Percentiles rank a stretch among this genome's conserved stretches.
Conservation (phyloP, 768 basidiomycete genomes). For the Cantharellus cinnabarinus region DNA sequence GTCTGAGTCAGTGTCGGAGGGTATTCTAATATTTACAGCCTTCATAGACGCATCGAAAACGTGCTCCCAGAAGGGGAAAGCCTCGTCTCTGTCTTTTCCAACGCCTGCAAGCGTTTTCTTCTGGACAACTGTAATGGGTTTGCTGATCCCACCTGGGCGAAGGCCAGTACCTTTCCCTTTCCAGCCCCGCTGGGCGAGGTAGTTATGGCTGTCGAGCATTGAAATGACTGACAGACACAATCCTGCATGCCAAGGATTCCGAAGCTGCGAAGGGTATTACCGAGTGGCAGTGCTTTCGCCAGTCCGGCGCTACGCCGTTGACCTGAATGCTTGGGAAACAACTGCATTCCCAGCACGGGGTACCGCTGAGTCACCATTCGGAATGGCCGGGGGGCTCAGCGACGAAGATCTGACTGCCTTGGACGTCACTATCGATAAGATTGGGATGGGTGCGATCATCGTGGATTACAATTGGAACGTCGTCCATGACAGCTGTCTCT, state of each 20-base stretch:
- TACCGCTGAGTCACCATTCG: too few species aligned
- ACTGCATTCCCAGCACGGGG: too few species aligned
- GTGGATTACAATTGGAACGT: background rate
- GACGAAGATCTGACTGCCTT: conserved; percentile 16
- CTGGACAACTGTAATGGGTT: conserved; percentile 58
- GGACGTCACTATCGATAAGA: conserved; percentile 74
- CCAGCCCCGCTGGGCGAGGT: conserved; percentile 74
- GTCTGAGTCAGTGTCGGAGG: conserved; percentile 29
- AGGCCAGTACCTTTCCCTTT: conserved; percentile 67
- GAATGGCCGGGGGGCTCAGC: background rate
- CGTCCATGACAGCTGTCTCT: background rate
- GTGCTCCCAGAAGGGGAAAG: conserved; percentile 96
- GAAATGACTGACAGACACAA: too few species aligned
- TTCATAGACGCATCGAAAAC: conserved; percentile 67
- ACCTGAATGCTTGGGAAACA: too few species aligned
- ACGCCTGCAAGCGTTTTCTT: conserved; percentile 74
- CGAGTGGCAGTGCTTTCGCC: too few species aligned
- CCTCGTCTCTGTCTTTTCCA: conserved; percentile 86
- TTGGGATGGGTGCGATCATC: conserved; percentile 52
- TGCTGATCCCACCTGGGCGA: conserved; percentile 50
- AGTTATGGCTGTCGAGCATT: conserved; percentile 40
- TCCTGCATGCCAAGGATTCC: too few species aligned
- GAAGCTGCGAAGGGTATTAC: too few species aligned
- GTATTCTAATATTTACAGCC: conserved; percentile 53
- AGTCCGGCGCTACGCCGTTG: too few species aligned